Percentiles rank a stretch among this genome's conserved stretches.
These are phyloP conservation scores for Agastache rugosa DNA, from an alignment of 257 asterid genomes.

Conservation along the genomic window DNA sequence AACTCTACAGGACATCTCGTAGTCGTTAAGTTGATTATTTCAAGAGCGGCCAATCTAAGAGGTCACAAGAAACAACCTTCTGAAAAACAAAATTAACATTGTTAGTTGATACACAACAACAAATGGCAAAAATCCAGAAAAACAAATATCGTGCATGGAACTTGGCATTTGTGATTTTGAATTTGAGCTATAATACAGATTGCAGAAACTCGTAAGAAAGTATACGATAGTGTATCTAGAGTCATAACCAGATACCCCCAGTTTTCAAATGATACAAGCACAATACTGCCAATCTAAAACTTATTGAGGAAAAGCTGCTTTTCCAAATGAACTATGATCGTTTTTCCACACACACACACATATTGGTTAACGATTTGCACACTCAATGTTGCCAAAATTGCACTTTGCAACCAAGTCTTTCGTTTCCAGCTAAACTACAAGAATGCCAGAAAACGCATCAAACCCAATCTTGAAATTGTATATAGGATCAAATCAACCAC, in stretches of 20 bases:
- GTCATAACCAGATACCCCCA: neutral
- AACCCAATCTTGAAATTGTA: neutral
- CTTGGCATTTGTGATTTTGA: neutral
- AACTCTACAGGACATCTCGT: constrained; percentile 49
- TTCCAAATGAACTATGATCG: neutral
- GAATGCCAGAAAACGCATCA: constrained; percentile 4
- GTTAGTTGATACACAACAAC: constrained; percentile 12
- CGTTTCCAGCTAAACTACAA: constrained; percentile 11
- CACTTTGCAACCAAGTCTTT: neutral
- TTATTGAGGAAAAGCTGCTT: neutral
- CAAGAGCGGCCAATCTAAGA: constrained; percentile 33
- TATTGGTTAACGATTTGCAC: neutral
- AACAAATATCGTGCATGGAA: neutral
- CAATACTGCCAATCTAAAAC: neutral
- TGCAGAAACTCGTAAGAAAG: constrained; percentile 14
- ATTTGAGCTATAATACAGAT: neutral
- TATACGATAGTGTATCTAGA: neutral
- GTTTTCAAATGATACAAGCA: constrained; percentile 24
- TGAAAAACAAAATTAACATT: constrained; percentile 30
- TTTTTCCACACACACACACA: neutral
- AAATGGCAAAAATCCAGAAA: constrained; percentile 16
- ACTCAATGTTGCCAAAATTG: neutral
- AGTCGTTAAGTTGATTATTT: constrained; percentile 34
- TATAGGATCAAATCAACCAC: constrained; percentile 14
- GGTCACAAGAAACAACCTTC: constrained; percentile 39